Evolutionary conservation across 371 early-diverging fungal species (phyloP), one percentile per base, ranked within the genome.

Genomic region (Rhizopus delemar): DNA sequence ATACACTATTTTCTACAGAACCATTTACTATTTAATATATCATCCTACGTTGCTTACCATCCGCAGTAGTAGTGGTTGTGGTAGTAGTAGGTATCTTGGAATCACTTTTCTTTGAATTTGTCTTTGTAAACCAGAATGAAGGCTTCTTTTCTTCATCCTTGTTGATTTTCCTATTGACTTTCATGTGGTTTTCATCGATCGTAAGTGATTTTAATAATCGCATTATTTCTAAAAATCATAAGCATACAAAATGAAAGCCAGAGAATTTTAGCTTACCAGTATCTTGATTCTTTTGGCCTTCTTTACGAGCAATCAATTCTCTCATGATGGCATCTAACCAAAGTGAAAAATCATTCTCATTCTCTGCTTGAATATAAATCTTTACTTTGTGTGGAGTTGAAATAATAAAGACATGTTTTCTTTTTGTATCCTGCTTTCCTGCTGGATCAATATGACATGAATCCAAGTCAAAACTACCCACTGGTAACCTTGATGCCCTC

Each of bases 311-410:
- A 32, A 80, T 68, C 16, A 80, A 39, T 46, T 80, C 81, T 34
- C 81, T 68, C 81, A 80, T 80, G 28, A 80, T 74, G 13, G 74
- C 73, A 57, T 80, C 81, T 1, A 77, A 58, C 81, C 81, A 80
- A 11, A 65, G 39, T 22, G 76, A 61, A 36, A 74, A 67, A 39
- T 77, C 78, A 16, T 72, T 70, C 0, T 80, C 76, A 28, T 53
- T 72, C 15, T 74, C 56, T 3, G 75, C 60, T 39, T 80, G 81
- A 32, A 80, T 63, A 36, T 72, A 75, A 2, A 77, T 48, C 34
- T 68, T 77, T 43, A 75, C 71, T 45, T 68, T 70, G 46, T 63
- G 67, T 1, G 71, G 65, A 2, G 75, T 70, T 4, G 52, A 51
- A 8, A 73, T 71, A 15, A 67, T 66, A 49, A 73, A 70, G 0